Conservation (phyloP, 306 rosid species). For the Prosopis cineraria region DNA sequence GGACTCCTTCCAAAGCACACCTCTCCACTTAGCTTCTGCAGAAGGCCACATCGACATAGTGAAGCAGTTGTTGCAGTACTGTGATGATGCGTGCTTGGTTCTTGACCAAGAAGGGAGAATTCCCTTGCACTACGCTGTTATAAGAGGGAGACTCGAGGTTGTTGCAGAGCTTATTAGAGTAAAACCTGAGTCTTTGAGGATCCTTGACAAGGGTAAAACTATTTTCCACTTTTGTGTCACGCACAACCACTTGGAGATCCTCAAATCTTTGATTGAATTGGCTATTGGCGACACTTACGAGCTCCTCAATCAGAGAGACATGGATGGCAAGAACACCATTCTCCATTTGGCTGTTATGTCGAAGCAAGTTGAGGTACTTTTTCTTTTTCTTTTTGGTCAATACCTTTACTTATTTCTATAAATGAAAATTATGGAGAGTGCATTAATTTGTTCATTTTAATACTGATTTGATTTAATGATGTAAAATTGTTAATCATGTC, state of each 20-base stretch:
- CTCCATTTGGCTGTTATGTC: background rate
- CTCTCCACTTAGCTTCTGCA: background rate
- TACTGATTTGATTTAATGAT: too few relatives aligned
- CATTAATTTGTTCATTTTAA: too few relatives aligned
- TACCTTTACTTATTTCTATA: too few relatives aligned
- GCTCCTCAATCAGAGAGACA: background rate
- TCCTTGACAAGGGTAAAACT: background rate
- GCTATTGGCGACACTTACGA: background rate
- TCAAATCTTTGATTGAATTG: background rate
- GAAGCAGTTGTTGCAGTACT: background rate
- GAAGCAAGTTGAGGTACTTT: background rate
- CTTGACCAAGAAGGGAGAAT: background rate
- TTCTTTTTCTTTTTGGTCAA: too few relatives aligned
- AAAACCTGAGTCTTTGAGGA: background rate
- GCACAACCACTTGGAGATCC: background rate
- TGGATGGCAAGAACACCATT: background rate
- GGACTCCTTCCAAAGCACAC: background rate
- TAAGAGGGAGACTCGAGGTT: background rate
- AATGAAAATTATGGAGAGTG: too few relatives aligned
- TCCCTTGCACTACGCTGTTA: background rate
- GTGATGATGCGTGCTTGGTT: background rate
- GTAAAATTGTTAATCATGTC: too few relatives aligned
- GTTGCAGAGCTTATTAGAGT: background rate
- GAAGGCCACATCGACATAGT: background rate
- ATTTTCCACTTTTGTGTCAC: background rate